Evolutionary conservation across 164 flowering plant species (phyloP).

Genomic region (Sedum album): DNA sequence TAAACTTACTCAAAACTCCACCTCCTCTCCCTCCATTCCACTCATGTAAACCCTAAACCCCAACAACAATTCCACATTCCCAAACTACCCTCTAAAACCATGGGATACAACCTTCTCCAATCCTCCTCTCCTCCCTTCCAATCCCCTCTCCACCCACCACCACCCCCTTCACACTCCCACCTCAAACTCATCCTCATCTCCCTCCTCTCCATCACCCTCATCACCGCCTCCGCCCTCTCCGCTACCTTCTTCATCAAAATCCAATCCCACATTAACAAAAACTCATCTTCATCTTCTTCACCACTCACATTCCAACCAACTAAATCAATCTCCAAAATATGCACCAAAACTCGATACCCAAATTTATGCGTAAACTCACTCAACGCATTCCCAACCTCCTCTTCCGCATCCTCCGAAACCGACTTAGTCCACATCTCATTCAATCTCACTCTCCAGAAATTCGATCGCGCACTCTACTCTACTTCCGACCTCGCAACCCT

Average conservation of each 20-base stretch:
- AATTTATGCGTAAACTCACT: constrained; percentile 6
- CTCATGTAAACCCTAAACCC: not conserved
- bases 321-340: constrained; percentile 50
- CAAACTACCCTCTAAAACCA: not conserved
- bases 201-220: constrained; percentile 27
- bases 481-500: constrained; percentile 4
- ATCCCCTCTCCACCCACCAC: constrained; percentile 9
- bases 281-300: not conserved
- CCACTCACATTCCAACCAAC: constrained; percentile 32
- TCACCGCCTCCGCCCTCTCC: constrained; percentile 44
- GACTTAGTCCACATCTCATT: constrained; percentile 8
- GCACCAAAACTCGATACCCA: constrained; percentile 5
- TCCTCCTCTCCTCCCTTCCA: not conserved
- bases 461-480: constrained; percentile 5
- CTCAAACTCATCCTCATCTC: constrained; percentile 34
- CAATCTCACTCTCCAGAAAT: constrained; percentile 3
- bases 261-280: constrained; percentile 13
- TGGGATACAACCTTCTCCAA: not conserved
- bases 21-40: not conserved
- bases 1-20: no score
- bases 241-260: constrained; percentile 33
- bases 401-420: not conserved
- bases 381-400: not conserved
- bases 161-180: constrained; percentile 8
- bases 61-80: not conserved